Conservation (phyloP, 768 basidiomycete genomes). For the Suillus ampliporus region DNA sequence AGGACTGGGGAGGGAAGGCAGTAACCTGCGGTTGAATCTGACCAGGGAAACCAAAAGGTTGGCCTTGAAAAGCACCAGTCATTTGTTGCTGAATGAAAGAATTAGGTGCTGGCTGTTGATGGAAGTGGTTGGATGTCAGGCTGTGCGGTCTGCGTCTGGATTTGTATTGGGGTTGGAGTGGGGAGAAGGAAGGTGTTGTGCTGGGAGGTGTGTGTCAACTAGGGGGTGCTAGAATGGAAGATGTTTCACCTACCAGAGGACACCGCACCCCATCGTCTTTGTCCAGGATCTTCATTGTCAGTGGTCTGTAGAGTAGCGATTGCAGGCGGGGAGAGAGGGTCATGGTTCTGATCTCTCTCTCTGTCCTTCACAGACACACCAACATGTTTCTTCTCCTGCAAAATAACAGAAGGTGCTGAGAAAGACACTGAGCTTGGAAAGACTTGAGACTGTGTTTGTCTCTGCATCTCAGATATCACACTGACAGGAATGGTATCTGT, state of each 20-base stretch:
- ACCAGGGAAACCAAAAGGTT: constrained; percentile 46
- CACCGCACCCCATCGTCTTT: constrained; percentile 32
- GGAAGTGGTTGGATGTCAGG: constrained; percentile 54
- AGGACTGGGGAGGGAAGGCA: constrained; percentile 53
- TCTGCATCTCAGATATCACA: no score
- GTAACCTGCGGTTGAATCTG: constrained; percentile 62
- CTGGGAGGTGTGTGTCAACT: constrained; percentile 21
- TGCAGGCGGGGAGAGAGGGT: constrained; percentile 37
- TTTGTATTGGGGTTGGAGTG: constrained; percentile 20
- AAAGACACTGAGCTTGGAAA: no score
- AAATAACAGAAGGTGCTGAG: no score
- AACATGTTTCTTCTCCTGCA: no score
- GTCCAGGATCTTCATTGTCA: constrained; percentile 34
- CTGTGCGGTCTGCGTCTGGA: constrained; percentile 42
- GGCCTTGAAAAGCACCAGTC: constrained; percentile 48
- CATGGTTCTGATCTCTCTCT: constrained; percentile 6
- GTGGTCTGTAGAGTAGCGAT: constrained; percentile 37
- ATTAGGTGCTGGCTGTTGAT: constrained; percentile 67
- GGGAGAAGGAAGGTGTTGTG: constrained; percentile 31
- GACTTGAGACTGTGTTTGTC: no score
- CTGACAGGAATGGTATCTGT: no score
- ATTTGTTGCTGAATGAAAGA: constrained; percentile 75
- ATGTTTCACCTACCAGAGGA: constrained; percentile 7
- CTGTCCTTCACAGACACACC: no score
- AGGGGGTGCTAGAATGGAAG: constrained; percentile 14